Evolutionary conservation across 2,329 filamentous ascomycete genomes (phyloP), one percentile per base, ranked within the genome.

Genomic region (Chaetomium strumarium): DNA sequence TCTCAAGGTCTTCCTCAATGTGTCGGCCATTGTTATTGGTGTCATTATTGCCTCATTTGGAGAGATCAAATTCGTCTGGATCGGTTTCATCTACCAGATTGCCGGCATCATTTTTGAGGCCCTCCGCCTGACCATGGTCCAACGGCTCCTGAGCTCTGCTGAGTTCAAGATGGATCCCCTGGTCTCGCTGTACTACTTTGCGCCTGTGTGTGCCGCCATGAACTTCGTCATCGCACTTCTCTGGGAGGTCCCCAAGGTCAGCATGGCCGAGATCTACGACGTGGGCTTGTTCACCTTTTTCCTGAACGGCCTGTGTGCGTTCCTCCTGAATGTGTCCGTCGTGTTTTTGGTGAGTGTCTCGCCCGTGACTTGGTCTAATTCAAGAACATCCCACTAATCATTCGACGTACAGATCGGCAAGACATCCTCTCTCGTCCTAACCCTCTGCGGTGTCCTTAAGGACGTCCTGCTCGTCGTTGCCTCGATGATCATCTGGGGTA

Each of bases 81-180:
- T 81, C 60, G 88, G 88, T 58, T 87, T 93, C 72, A 68, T 90
- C 58, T 90, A 83, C 78, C 89, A 93, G 74, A 75, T 86, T 56
- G 83, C 77, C 52, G 88, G 88, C 65, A 85, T 93, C 65, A 68
- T 86, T 64, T 93, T 92, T 66, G 89, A 93, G 73, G 88, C 88
- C 51, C 80, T 89, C 60, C 85, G 88, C 64, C 78, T 93, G 55
- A 88, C 87, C 74, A 85, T 93, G 84, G 87, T 93, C 49, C 85
- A 92, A 75, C 84, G 85, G 55, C 78, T 93, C 42, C 80, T 93
- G 62, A 90, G 84, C 75, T 88, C 85, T 39, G 78, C 85, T 46
- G 88, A 92, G 72, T 92, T 86, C 80, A 92, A 92, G 81, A 93
- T 93, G 89, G 88, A 93, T 68, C 88, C 88, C 16, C 76, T 93